These are phyloP conservation scores for Acacia crassicarpa DNA, from an alignment of 306 rosid genomes.

Conservation along the genomic window DNA sequence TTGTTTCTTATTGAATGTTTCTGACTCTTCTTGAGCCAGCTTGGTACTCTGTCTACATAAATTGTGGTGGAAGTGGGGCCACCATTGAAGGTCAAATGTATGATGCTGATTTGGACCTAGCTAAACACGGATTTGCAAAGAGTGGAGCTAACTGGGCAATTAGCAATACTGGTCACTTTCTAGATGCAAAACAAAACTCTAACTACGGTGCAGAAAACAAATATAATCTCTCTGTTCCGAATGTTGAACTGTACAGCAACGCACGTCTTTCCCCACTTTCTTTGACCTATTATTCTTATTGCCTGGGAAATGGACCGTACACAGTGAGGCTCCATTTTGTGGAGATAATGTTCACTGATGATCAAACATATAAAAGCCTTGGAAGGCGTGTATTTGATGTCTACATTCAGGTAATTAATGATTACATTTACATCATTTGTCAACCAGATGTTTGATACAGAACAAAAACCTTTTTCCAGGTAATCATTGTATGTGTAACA, in stretches of 20 bases:
- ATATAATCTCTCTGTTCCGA: slow-evolving; percentile 30
- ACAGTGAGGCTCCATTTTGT: slow-evolving; percentile 55
- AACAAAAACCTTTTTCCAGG: background rate
- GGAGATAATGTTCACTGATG: slow-evolving; percentile 40
- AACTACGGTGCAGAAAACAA: slow-evolving; percentile 24
- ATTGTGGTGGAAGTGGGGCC: slow-evolving; percentile 36
- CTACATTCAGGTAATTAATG: slow-evolving; percentile 52
- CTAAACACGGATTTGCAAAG: slow-evolving; percentile 3
- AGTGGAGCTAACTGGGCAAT: slow-evolving; percentile 48
- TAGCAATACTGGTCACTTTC: slow-evolving; percentile 55
- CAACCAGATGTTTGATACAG: background rate
- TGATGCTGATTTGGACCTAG: slow-evolving; percentile 20
- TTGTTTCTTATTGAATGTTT: background rate
- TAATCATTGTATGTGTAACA: background rate
- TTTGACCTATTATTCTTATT: slow-evolving; percentile 57
- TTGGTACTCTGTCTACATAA: slow-evolving; percentile 35
- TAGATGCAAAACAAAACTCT: slow-evolving; percentile 30
- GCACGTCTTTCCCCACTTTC: slow-evolving; percentile 74
- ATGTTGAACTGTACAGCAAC: slow-evolving; percentile 45
- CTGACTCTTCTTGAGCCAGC: slow-evolving; percentile 15
- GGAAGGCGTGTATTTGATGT: slow-evolving; percentile 64
- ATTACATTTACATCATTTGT: slow-evolving; percentile 15
- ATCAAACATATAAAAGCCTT: slow-evolving; percentile 34
- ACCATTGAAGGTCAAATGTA: slow-evolving; percentile 24
- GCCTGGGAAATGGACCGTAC: slow-evolving; percentile 56